These are phyloP conservation scores for Schizophyllum commune DNA, from an alignment of 1,284 basidiomycete genomes.

Conservation along the genomic window DNA sequence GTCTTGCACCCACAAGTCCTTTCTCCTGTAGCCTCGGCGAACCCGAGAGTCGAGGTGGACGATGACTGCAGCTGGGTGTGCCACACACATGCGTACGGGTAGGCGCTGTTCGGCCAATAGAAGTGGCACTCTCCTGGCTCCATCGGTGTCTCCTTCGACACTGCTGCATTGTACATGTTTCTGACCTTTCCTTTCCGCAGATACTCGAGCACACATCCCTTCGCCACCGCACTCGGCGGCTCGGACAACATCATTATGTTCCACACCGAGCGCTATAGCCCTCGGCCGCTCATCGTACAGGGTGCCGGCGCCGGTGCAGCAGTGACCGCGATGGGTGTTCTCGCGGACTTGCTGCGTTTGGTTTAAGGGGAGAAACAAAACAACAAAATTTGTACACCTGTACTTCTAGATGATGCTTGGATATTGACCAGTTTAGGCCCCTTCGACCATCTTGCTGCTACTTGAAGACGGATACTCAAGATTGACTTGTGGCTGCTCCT, in stretches of 20 bases:
- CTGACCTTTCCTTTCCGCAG: conserved; percentile 29
- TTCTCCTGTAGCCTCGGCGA: background rate
- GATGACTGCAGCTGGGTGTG: too few relatives aligned
- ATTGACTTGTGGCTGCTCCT: too few relatives aligned
- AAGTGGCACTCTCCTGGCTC: too few relatives aligned
- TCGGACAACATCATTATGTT: conserved; percentile 99
- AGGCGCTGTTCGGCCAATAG: too few relatives aligned
- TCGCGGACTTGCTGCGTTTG: conserved; percentile 72
- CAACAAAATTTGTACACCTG: too few relatives aligned
- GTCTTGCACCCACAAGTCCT: conserved; percentile 13
- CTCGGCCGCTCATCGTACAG: conserved; percentile 85
- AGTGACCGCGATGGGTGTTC: conserved; percentile 97
- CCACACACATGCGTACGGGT: too few relatives aligned
- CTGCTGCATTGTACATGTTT: background rate
- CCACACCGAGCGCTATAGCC: conserved; percentile 84
- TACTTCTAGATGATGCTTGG: too few relatives aligned
- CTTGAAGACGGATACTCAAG: too few relatives aligned
- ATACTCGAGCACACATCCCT: conserved; percentile 85
- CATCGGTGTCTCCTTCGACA: too few relatives aligned
- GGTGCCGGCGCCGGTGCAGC: conserved; percentile 95
- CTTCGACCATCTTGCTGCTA: too few relatives aligned
- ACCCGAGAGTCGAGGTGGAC: too few relatives aligned
- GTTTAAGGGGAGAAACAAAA: conserved; percentile 15
- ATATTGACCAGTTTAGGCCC: too few relatives aligned
- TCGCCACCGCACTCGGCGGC: conserved; percentile 91